Evolutionary conservation across 2,329 filamentous ascomycete genomes (phyloP), one percentile per base, ranked within the genome.

Genomic region (Cordyceps farinosa): DNA sequence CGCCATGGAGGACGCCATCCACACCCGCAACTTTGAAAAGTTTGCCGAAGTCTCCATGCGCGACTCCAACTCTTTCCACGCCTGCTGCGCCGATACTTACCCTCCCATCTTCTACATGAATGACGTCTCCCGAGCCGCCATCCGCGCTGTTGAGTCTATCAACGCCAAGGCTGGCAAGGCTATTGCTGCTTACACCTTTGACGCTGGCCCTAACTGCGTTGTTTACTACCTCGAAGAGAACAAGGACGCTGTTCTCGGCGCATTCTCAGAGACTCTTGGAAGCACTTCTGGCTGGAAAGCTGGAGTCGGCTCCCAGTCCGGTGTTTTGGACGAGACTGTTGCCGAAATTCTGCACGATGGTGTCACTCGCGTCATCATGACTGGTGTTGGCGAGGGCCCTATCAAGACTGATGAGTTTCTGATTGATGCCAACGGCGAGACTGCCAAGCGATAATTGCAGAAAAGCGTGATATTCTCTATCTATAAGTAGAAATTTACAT

Each of bases 21-120:
- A 82, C 68, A 82, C 85, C 66, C 86, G 85, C 70, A 90, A 99
- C 78, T 99, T 99, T 78, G 85, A 87, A 70, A 81, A 84, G 27
- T 99, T 99, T 73, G 95, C 90, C 30, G 87, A 91, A 74, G 84
- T 97, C 66, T 97, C 95, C 17, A 99, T 97, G 93, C 89, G 88
- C 75, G 95, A 99, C 75, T 96, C 90, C 73, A 99, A 99, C 80
- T 91, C 88, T 65, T 99, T 99, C 87, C 95, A 99, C 77, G 91
- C 95, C 44, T 92, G 89, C 63, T 98, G 95, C 75, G 82, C 96
- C 70, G 95, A 99, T 75, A 98, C 95, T 1, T 92, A 92, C 78
- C 95, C 96, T 51, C 95, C 96, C 22, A 99, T 99, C 74, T 97
- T 97, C 78, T 99, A 99, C 82, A 88, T 99, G 83, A 99, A 97